phyloP scores from a whole-genome alignment of 768 basidiomycete genomes.

The Mrakia gelida region DNA sequence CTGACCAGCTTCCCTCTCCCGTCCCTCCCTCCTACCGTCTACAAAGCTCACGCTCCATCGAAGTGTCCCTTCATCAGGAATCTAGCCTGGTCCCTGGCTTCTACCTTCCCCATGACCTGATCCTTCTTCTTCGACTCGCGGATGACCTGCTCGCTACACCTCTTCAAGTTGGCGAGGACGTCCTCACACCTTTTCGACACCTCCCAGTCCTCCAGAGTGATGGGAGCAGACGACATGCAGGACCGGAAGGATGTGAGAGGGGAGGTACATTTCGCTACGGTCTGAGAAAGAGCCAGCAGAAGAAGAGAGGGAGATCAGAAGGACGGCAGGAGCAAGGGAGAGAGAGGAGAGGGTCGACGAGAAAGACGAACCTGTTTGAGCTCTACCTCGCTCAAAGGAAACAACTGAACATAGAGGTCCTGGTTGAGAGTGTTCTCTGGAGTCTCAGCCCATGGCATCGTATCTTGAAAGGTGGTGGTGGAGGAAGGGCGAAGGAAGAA shows the following conservation, averaged over 20 bases:
- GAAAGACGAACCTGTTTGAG: not conserved
- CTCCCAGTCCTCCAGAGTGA: conserved; percentile 8
- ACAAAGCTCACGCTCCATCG: not conserved
- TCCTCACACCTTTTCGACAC: not conserved
- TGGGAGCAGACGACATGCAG: not conserved
- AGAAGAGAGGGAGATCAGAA: not conserved
- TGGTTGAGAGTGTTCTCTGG: not conserved
- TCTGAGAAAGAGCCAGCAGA: not conserved
- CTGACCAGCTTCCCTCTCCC: not conserved
- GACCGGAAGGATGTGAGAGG: not conserved
- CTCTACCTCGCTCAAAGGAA: not conserved
- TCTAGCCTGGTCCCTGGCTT: not conserved
- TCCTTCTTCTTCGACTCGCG: not conserved
- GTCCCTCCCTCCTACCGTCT: not conserved
- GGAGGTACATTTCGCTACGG: not conserved
- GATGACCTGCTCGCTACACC: not conserved
- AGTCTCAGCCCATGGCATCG: conserved; percentile 15
- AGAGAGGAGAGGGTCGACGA: not conserved
- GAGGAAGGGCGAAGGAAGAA: not conserved
- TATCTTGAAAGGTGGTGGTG: not conserved
- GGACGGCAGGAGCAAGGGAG: not conserved
- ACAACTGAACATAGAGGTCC: not conserved
- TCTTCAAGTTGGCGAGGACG: not conserved
- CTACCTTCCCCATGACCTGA: conserved; percentile 4
- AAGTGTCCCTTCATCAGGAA: not conserved